These are phyloP conservation scores for Dunaliella sp. DNA, from an alignment of 139 green algal genomes.

Conservation along the genomic window DNA sequence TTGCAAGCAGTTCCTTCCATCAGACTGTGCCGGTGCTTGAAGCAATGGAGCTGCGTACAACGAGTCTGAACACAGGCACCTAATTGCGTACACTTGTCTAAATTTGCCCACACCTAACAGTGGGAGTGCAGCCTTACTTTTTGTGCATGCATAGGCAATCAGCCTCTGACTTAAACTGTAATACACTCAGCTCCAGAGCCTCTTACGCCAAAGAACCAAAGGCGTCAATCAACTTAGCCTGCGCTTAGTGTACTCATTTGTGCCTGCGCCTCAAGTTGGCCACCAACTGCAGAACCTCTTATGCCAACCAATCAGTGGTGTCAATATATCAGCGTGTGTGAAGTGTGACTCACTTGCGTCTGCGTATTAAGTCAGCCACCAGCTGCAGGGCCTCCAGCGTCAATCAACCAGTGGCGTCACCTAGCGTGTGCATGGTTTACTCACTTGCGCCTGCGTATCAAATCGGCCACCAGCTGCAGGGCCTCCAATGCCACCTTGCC, in stretches of 20 bases:
- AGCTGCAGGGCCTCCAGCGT: background rate
- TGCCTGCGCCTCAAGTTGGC: constrained; percentile 76
- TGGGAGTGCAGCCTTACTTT: too few relatives aligned
- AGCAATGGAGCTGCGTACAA: too few relatives aligned
- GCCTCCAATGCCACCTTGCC: constrained; percentile 47
- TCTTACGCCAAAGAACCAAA: background rate
- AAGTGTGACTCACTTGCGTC: constrained; percentile 37
- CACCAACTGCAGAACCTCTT: constrained; percentile 82
- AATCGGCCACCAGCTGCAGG: constrained; percentile 88
- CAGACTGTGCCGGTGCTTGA: too few relatives aligned
- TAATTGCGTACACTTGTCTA: too few relatives aligned
- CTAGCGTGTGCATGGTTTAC: background rate
- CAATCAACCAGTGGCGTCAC: background rate
- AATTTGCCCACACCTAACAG: too few relatives aligned
- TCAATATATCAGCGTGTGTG: constrained; percentile 1
- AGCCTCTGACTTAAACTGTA: background rate
- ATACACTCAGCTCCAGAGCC: background rate
- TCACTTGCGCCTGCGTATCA: constrained; percentile 61
- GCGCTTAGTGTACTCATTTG: constrained; percentile 39
- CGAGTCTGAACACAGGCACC: too few relatives aligned
- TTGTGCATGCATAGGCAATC: background rate
- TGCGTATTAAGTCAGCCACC: constrained; percentile 63
- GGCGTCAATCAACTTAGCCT: too few relatives aligned
- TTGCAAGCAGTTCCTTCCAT: too few relatives aligned
- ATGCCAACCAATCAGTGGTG: constrained; percentile 24